A percentile compares a stretch with the other conserved stretches of the same genome.
These are phyloP conservation scores for Acanthamoeba triangularis DNA, from an alignment of 208 protist genomes.

Conservation along the genomic window DNA sequence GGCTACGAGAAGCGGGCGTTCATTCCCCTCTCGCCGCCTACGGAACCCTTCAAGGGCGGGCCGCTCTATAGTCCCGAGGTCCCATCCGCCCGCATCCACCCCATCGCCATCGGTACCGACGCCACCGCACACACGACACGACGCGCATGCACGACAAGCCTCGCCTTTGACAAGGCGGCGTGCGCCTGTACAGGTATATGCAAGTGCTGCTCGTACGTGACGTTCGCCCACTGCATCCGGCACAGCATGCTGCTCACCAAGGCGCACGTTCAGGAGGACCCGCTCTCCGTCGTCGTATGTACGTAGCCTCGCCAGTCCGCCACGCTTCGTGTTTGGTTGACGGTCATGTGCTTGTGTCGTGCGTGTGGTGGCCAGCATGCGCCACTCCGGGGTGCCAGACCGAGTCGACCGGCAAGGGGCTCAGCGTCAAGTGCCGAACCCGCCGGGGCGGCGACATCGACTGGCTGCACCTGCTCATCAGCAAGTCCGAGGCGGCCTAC, in stretches of 20 bases:
- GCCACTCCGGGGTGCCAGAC: background rate
- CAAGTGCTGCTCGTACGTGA: background rate
- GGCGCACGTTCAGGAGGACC: background rate
- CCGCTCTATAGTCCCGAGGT: background rate
- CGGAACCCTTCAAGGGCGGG: conserved; percentile 2
- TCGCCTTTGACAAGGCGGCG: too few relatives aligned
- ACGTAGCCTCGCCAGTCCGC: background rate
- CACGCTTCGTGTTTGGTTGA: too few relatives aligned
- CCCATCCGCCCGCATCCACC: background rate
- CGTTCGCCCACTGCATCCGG: background rate
- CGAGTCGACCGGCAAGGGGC: background rate
- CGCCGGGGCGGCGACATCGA: background rate
- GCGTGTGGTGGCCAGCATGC: background rate
- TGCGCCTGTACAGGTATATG: background rate
- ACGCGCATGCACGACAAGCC: too few relatives aligned
- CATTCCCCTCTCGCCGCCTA: background rate
- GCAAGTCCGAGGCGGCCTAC: background rate
- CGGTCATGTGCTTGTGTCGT: too few relatives aligned
- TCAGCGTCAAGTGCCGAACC: background rate
- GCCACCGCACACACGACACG: background rate
- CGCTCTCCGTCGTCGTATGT: background rate
- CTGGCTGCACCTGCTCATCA: background rate
- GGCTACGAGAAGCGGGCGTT: background rate
- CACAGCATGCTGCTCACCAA: background rate
- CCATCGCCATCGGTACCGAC: background rate